A percentile compares a stretch with the other conserved stretches of the same genome.
Evolutionary conservation across 371 early-diverging fungal species (phyloP).

Genomic region (Circinella minor): DNA sequence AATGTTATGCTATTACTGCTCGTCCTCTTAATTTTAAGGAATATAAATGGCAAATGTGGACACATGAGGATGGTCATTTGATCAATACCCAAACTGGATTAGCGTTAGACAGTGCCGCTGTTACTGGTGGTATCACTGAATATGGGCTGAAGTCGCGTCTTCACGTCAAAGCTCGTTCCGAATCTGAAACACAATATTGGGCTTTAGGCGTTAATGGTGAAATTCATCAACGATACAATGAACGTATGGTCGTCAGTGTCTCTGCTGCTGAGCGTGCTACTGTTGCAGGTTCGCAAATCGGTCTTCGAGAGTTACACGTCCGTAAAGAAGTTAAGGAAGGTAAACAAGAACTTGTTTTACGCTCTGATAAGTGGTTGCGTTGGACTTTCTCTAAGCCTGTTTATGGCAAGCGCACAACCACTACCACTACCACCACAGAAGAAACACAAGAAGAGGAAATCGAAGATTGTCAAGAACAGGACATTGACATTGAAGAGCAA

Average conservation of each 20-base stretch:
- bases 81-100: constrained; percentile 60
- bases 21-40: constrained; percentile 44
- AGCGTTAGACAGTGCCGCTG: constrained; percentile 47
- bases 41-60: constrained; percentile 58
- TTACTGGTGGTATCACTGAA: constrained; percentile 36
- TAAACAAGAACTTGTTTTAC: constrained; percentile 27
- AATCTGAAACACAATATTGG: constrained; percentile 46
- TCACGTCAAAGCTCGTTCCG: constrained; percentile 29
- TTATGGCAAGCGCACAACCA: constrained; percentile 30
- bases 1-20: constrained; percentile 32
- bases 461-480: constrained; percentile 33
- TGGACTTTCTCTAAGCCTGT: constrained; percentile 49
- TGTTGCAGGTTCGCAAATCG: constrained; percentile 43
- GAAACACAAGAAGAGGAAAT: constrained; percentile 21
- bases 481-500: constrained; percentile 29
- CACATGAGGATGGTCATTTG: constrained; percentile 51
- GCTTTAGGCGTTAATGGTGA: constrained; percentile 44
- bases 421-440: neutral
- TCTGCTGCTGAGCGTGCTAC: constrained; percentile 27
- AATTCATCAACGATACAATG: constrained; percentile 44
- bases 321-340: constrained; percentile 27
- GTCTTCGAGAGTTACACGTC: constrained; percentile 34
- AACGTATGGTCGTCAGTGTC: constrained; percentile 38
- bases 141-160: constrained; percentile 36
- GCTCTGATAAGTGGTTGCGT: constrained; percentile 43